These are phyloP conservation scores for Tricholoma bakamatsutake DNA, from an alignment of 768 basidiomycete species.

Conservation along the genomic window DNA sequence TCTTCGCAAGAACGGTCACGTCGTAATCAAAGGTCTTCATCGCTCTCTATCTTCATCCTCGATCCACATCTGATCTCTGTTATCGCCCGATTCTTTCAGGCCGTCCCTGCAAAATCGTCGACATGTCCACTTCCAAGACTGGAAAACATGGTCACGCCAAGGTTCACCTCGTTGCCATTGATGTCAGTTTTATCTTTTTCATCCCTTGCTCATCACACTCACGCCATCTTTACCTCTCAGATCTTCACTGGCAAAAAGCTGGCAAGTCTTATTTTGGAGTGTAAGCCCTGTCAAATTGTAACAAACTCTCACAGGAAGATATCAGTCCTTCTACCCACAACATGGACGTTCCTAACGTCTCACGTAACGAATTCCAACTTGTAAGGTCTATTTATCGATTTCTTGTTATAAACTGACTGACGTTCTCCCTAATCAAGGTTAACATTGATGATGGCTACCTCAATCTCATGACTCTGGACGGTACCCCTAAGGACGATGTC, in stretches of 20 bases:
- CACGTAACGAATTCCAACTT: slow-evolving; percentile 85
- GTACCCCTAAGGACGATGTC: slow-evolving; percentile 87
- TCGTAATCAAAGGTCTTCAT: slow-evolving; percentile 82
- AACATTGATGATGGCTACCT: slow-evolving; percentile 94
- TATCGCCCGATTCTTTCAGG: slow-evolving; percentile 31
- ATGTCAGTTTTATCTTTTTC: slow-evolving; percentile 52
- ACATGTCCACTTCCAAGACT: slow-evolving; percentile 99
- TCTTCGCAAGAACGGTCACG: slow-evolving; percentile 87
- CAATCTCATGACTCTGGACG: slow-evolving; percentile 86
- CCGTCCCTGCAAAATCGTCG: slow-evolving; percentile 97
- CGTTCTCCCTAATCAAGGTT: slow-evolving; percentile 36
- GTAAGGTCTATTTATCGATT: slow-evolving; percentile 35
- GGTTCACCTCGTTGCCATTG: slow-evolving; percentile 95
- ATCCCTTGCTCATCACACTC: slow-evolving; percentile 4
- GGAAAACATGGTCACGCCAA: slow-evolving; percentile 99
- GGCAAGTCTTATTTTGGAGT: slow-evolving; percentile 41
- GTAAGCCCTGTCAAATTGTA: not conserved
- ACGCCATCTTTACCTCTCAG: slow-evolving; percentile 33
- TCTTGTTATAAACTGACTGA: slow-evolving; percentile 7
- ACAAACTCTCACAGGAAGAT: slow-evolving; percentile 60
- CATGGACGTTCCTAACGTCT: slow-evolving; percentile 98
- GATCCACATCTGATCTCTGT: not conserved
- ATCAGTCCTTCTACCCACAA: slow-evolving; percentile 98
- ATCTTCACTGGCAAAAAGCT: slow-evolving; percentile 99
- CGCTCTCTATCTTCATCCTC: not conserved